phyloP scores from a whole-genome alignment of 306 rosid genomes.

The Cicer chorassanicum region DNA sequence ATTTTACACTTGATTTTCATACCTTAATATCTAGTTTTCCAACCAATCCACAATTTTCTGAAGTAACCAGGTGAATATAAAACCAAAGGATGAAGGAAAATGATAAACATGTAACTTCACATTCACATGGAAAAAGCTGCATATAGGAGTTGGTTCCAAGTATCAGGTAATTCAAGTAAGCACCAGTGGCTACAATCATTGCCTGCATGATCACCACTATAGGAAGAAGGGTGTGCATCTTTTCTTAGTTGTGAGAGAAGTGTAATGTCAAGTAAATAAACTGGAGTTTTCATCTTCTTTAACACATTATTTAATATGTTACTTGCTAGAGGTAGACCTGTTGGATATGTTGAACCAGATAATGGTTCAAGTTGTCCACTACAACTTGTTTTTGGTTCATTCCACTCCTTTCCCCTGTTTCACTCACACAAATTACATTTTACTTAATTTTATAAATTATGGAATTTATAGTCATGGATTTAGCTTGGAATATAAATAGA shows the following conservation, averaged over 20 bases:
- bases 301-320: slow-evolving; percentile 66
- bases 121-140: slow-evolving; percentile 66
- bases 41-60: neutral
- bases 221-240: slow-evolving; percentile 90
- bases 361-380: slow-evolving; percentile 73
- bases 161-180: slow-evolving; percentile 91
- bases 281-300: slow-evolving; percentile 63
- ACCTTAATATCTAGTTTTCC: slow-evolving; percentile 9
- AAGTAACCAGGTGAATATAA: slow-evolving; percentile 39
- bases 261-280: slow-evolving; percentile 83
- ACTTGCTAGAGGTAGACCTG: slow-evolving; percentile 77
- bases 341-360: slow-evolving; percentile 78
- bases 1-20: slow-evolving; percentile 52
- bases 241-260: slow-evolving; percentile 85
- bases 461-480: too few relatives aligned
- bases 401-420: slow-evolving; percentile 86
- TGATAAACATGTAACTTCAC: neutral
- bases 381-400: slow-evolving; percentile 72
- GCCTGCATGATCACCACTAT: slow-evolving; percentile 64
- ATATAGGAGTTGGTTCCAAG: slow-evolving; percentile 92
- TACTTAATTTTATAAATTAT: neutral
- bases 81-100: slow-evolving; percentile 45
- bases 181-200: slow-evolving; percentile 99
- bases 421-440: neutral
- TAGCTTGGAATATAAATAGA: too few relatives aligned